These are phyloP conservation scores for Podospora australis DNA, from an alignment of 495 filamentous ascomycete species.

Conservation along the genomic window DNA sequence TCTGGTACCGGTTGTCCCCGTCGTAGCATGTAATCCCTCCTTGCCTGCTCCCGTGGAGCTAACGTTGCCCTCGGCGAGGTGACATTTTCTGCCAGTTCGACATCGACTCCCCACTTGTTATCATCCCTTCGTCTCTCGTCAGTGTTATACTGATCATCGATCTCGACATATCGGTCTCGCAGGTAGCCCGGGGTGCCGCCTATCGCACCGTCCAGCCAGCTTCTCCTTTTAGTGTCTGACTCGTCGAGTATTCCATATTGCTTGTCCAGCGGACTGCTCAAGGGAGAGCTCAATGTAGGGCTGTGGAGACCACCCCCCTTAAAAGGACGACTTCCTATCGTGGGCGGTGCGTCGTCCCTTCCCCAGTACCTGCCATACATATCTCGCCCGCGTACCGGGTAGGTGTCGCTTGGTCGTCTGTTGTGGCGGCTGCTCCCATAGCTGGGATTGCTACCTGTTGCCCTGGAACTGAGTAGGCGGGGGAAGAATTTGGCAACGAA, in stretches of 20 bases:
- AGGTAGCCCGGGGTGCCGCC: no score
- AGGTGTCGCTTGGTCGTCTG: no score
- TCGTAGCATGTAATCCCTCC: slow-evolving; percentile 1
- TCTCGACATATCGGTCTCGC: slow-evolving; percentile 19
- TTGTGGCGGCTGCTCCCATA: no score
- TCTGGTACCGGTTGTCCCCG: not conserved
- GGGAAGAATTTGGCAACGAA: slow-evolving; percentile 29
- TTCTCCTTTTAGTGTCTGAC: not conserved
- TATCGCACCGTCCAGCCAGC: slow-evolving; percentile 5
- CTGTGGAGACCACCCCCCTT: slow-evolving; percentile 6
- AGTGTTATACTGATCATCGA: slow-evolving; percentile 13
- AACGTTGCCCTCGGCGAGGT: not conserved
- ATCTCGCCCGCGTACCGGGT: not conserved
- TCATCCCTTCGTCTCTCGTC: not conserved
- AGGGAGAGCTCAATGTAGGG: not conserved
- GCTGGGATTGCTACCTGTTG: no score
- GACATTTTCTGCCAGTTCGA: slow-evolving; percentile 17
- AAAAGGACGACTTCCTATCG: slow-evolving; percentile 17
- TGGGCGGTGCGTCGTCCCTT: slow-evolving; percentile 14
- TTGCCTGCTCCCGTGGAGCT: not conserved
- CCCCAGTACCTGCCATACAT: not conserved
- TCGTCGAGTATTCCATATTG: slow-evolving; percentile 6
- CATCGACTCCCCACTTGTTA: slow-evolving; percentile 11
- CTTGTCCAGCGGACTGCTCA: slow-evolving; percentile 2
- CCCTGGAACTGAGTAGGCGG: slow-evolving; percentile 20